Evolutionary conservation across 352 stramenopile species (phyloP).

Genomic region (Pythium diclinum): DNA sequence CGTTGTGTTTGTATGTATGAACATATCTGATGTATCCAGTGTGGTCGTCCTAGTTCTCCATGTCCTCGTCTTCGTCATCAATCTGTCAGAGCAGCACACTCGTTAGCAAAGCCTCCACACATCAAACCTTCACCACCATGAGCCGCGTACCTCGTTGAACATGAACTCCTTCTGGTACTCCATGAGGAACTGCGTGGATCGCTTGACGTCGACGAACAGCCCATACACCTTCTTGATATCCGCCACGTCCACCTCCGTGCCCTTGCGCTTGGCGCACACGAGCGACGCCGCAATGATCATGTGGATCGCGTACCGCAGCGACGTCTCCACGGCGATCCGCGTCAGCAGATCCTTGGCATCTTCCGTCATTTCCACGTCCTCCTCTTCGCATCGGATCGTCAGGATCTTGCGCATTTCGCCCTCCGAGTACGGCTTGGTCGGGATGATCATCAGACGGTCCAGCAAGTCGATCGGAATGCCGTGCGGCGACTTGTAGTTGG

Average conservation of each 20-base stretch:
- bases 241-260: slow-evolving; percentile 82
- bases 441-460: slow-evolving; percentile 98
- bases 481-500: slow-evolving; percentile 98
- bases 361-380: slow-evolving; percentile 98
- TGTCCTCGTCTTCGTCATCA: slow-evolving; percentile 42
- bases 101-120: neutral
- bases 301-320: slow-evolving; percentile 98
- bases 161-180: slow-evolving; percentile 99
- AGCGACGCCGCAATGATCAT: slow-evolving; percentile 99
- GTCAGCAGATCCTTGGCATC: slow-evolving; percentile 97
- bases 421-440: slow-evolving; percentile 95
- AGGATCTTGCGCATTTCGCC: slow-evolving; percentile 97
- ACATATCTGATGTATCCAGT: neutral
- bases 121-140: neutral
- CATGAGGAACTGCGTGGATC: slow-evolving; percentile 98
- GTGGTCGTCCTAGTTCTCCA: slow-evolving; percentile 26
- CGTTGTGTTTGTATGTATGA: neutral
- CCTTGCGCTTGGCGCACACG: slow-evolving; percentile 92
- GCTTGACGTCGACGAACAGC: slow-evolving; percentile 98
- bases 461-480: slow-evolving; percentile 98
- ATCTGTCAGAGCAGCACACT: slow-evolving; percentile 23
- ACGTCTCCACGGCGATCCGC: slow-evolving; percentile 98
- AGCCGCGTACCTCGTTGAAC: slow-evolving; percentile 93
- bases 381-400: slow-evolving; percentile 95
- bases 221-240: slow-evolving; percentile 95